Conservation (phyloP, 345 rosid genomes). For the Syzygium jambos region DNA sequence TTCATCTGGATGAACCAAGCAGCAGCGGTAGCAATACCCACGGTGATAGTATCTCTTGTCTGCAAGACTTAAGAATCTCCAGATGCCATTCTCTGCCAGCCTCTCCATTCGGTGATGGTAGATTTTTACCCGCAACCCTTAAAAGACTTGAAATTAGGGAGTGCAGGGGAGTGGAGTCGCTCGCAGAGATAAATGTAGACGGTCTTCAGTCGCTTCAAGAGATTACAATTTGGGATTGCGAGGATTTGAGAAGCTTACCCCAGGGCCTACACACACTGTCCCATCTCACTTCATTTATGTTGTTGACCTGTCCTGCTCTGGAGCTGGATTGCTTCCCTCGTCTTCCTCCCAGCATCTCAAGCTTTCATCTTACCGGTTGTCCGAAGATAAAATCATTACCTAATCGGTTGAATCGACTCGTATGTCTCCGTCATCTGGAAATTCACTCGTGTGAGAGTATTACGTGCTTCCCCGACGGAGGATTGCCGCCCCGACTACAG, state of each 20-base stretch:
- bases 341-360: not conserved
- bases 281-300: rapidly evolving
- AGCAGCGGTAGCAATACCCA: no score
- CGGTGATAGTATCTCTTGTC: not conserved
- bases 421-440: rapidly evolving
- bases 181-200: not conserved
- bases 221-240: rapidly evolving
- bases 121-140: not conserved
- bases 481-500: not conserved
- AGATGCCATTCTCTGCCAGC: not conserved
- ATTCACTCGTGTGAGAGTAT: rapidly evolving
- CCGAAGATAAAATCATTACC: not conserved
- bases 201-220: not conserved
- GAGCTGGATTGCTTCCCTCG: not conserved
- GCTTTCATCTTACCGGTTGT: rapidly evolving
- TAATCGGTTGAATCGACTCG: rapidly evolving
- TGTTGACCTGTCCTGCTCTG: rapidly evolving
- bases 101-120: not conserved
- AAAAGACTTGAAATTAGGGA: rapidly evolving
- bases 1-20: not conserved
- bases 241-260: not conserved
- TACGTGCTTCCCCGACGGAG: rapidly evolving
- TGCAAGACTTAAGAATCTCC: not conserved
- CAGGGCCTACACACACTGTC: not conserved
- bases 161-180: not conserved